Evolutionary conservation across 495 filamentous ascomycete genomes (phyloP).

Genomic region (Penicillium manginii): DNA sequence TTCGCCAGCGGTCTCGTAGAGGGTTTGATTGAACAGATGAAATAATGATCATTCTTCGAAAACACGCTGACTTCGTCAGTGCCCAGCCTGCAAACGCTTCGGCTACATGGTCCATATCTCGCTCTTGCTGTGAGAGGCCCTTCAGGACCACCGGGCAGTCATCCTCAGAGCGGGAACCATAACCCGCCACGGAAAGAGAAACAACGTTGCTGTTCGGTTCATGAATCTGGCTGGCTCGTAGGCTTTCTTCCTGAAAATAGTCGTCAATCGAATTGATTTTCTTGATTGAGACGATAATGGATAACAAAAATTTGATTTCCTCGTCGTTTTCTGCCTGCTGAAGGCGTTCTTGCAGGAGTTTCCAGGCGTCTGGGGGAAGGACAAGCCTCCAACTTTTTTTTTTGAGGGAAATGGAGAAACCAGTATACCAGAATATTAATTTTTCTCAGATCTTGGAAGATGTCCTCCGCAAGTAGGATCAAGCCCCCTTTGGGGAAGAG

Average conservation of each 20-base stretch:
- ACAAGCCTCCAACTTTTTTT: conserved; percentile 46
- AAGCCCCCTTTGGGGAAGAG: conserved; percentile 62
- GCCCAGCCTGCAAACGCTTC: conserved; percentile 52
- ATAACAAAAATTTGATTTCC: conserved; percentile 15
- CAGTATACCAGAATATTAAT: conserved; percentile 59
- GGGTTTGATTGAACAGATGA: conserved; percentile 12
- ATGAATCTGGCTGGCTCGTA: not conserved
- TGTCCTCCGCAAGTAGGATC: conserved; percentile 67
- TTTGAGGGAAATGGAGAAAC: conserved; percentile 45
- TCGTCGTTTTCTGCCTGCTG: conserved; percentile 16
- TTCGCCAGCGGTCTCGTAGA: conserved; percentile 27
- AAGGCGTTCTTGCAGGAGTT: conserved; percentile 36
- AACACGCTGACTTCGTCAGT: conserved; percentile 35
- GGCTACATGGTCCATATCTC: conserved; percentile 42
- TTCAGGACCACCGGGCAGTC: conserved; percentile 23
- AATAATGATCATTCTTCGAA: conserved; percentile 36
- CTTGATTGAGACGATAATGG: conserved; percentile 35
- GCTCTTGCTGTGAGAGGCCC: conserved; percentile 26
- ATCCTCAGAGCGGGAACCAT: conserved; percentile 23
- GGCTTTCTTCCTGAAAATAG: conserved; percentile 15
- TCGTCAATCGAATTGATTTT: conserved; percentile 23
- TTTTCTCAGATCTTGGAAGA: conserved; percentile 54
- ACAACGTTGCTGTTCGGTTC: conserved; percentile 1
- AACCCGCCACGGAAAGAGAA: conserved; percentile 1
- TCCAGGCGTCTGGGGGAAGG: conserved; percentile 43